Percentiles rank a stretch among this genome's conserved stretches.
Evolutionary conservation across 108 stramenopile genomes (phyloP).

Genomic region (Mediolabrus comicus): DNA sequence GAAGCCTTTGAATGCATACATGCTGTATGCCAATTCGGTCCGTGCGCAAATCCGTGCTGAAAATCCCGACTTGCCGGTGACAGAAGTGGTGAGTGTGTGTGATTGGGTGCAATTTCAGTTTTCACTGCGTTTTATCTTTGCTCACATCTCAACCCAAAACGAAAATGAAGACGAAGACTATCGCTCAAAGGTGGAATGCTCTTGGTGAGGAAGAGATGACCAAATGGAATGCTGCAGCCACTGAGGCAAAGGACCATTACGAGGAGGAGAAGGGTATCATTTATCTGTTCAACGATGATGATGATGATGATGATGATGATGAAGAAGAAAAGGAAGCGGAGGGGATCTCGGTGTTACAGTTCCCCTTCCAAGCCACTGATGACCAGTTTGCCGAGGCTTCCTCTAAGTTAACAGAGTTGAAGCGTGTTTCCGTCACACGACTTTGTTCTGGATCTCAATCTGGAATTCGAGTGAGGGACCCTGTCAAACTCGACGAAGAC

Average conservation of each 20-base stretch:
- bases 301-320: slow-evolving; percentile 25
- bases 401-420: no score
- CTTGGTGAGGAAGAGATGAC: slow-evolving; percentile 56
- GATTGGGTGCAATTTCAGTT: neutral
- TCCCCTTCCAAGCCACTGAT: no score
- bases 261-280: slow-evolving; percentile 46
- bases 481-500: no score
- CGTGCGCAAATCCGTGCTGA: slow-evolving; percentile 27
- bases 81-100: slow-evolving; percentile 40
- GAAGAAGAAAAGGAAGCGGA: no score
- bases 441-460: no score
- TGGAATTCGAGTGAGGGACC: no score
- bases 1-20: slow-evolving; percentile 14
- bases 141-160: neutral
- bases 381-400: no score
- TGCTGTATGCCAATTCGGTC: slow-evolving; percentile 35
- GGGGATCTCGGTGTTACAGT: no score
- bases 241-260: slow-evolving; percentile 70
- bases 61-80: slow-evolving; percentile 16
- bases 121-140: neutral
- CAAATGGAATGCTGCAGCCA: slow-evolving; percentile 64
- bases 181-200: slow-evolving; percentile 58
- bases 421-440: no score
- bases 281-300: slow-evolving; percentile 16
- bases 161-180: slow-evolving; percentile 46